Base-by-base conservation (phyloP, 208 protist genomes). In the Trypanosoma melophagium region DNA sequence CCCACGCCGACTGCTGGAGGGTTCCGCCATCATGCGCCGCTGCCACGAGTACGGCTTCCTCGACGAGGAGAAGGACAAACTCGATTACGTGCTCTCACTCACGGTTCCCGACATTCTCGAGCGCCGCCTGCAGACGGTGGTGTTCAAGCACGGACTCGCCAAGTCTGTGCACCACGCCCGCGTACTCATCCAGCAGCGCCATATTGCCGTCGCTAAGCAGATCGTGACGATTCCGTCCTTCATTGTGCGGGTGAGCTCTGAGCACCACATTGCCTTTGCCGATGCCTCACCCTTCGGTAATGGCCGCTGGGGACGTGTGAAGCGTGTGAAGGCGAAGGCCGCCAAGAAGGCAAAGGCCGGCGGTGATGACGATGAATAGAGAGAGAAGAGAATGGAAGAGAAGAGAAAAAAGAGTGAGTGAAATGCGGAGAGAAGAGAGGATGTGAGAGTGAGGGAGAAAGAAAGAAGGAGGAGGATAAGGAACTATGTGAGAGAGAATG, bases 81-180 rank as follows among this genome's bases (percentile, higher is more conserved):
- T 99, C 70, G 99, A 99, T 98, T 99, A 99, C 91, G 98, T 99
- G 63, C 98, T 99, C 25, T 96, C 92, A 44, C 96, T 99, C 45
- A 99, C 98, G 73, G 84, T 98, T 55, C 90, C 99, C 58, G 98
- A 99, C 80, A 99, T 99, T 87, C 90, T 99, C 38, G 98, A 99
- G 84, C 97, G 99, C 77, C 97, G 99, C 77, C 98, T 99, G 57
- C 99, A 99, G 92, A 99, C 99, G 42, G 77, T 99, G 58, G 97
- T 99, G 35, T 98, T 99, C 93, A 99, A 99, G 84, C 81, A 92
- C 17, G 95, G 93, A 60, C 92, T 99, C 62, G 98, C 99, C 78
- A 99, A 99, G 84, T 99, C 98, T 38, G 98, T 99, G 75, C 99
- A 99, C 92, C 98, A 99, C 87, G 98, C 99, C 71, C 98, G 99